A percentile compares a stretch with the other conserved stretches of the same genome.
Evolutionary conservation across 78 protist genomes (phyloP).

Genomic region (Dictyostelium citrinum): DNA sequence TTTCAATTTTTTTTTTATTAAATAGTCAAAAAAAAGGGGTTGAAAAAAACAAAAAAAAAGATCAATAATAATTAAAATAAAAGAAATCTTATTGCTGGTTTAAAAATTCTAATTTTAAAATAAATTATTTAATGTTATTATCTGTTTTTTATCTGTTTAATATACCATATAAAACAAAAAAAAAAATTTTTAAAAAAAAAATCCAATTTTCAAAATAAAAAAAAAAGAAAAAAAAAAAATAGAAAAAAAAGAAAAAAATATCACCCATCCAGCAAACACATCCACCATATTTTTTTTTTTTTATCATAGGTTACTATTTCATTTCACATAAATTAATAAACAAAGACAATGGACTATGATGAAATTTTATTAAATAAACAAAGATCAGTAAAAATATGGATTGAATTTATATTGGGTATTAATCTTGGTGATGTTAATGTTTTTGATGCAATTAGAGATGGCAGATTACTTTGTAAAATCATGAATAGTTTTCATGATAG

Average conservation of each 20-base stretch:
- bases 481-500: conserved; percentile 54
- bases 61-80: too few species aligned
- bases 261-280: background rate
- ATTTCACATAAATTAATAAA: background rate
- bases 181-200: background rate
- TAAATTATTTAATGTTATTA: background rate
- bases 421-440: conserved; percentile 14
- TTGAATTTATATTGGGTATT: conserved; percentile 2
- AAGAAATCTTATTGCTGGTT: too few species aligned
- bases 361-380: conserved; percentile 1
- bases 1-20: background rate
- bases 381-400: conserved; percentile 18
- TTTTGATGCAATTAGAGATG: conserved; percentile 31
- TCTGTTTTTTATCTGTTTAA: background rate
- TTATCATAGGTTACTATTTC: background rate
- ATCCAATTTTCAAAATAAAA: background rate
- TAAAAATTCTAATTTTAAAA: background rate
- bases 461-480: conserved; percentile 31
- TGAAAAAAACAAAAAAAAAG: background rate
- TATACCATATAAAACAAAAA: background rate
- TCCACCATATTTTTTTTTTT: background rate
- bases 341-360: background rate
- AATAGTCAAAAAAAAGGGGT: background rate
- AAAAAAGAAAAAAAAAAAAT: background rate
- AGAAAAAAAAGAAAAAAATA: too few species aligned